phyloP scores from a whole-genome alignment of 2,329 filamentous ascomycete species.

The Fusarium succisae region DNA sequence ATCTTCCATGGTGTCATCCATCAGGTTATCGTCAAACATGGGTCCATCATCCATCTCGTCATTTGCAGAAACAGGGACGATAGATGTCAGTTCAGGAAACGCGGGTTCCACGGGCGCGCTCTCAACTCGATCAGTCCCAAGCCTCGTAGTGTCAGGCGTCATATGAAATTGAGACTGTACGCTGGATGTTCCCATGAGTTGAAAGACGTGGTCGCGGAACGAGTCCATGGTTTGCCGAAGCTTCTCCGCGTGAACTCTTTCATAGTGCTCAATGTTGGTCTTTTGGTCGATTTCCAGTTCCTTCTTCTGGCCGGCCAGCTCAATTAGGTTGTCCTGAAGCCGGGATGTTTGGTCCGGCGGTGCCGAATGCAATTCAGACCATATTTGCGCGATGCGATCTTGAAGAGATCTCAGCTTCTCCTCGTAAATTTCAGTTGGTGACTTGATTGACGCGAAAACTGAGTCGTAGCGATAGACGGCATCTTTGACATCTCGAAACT shows the following conservation, averaged over 20 bases:
- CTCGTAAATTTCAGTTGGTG: background rate
- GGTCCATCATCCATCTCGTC: background rate
- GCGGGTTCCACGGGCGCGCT: background rate
- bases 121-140: background rate
- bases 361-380: background rate
- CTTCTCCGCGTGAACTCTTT: background rate
- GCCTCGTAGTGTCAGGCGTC: background rate
- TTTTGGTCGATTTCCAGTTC: slow-evolving; percentile 11
- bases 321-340: background rate
- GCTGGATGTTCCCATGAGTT: background rate
- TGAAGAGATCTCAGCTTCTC: background rate
- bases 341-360: background rate
- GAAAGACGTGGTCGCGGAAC: background rate
- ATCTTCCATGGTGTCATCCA: background rate
- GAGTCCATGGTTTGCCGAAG: background rate
- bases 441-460: background rate
- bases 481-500: slow-evolving; percentile 8
- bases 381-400: background rate
- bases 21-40: background rate
- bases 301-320: slow-evolving; percentile 2
- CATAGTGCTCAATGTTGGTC: background rate
- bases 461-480: background rate
- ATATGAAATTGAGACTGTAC: background rate
- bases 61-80: background rate
- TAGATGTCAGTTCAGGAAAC: background rate